Percentiles rank a stretch among this genome's conserved stretches.
Conservation (phyloP, 2,329 filamentous ascomycete species). For the Cadophora sp. region DNA sequence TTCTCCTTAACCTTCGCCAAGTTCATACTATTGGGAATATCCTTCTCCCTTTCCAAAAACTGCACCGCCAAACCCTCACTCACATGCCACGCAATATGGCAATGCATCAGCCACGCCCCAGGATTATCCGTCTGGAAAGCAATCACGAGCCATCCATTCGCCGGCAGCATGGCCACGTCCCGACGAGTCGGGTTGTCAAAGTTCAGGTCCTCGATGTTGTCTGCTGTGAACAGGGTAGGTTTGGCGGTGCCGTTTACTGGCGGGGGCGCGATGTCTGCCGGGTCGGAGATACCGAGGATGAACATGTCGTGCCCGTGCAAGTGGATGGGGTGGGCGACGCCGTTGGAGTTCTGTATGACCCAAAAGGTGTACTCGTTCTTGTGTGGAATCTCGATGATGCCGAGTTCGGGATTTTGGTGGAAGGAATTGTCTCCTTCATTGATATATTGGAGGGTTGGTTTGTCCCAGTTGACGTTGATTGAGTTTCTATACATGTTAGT, state of each 20-base stretch:
- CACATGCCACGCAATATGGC: slow-evolving; percentile 46
- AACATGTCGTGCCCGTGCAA: slow-evolving; percentile 57
- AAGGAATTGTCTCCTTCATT: slow-evolving; percentile 14
- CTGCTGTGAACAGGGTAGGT: neutral
- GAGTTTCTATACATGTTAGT: neutral
- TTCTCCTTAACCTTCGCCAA: slow-evolving; percentile 16
- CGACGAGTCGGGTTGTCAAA: slow-evolving; percentile 55
- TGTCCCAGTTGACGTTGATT: slow-evolving; percentile 50
- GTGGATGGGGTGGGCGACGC: slow-evolving; percentile 52
- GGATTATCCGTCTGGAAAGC: slow-evolving; percentile 58
- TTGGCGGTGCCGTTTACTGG: neutral
- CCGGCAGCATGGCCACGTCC: slow-evolving; percentile 55
- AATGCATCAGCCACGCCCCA: slow-evolving; percentile 57
- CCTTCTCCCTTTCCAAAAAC: slow-evolving; percentile 28
- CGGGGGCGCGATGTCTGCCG: slow-evolving; percentile 43
- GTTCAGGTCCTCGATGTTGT: slow-evolving; percentile 45
- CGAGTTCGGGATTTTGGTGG: neutral
- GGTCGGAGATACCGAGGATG: slow-evolving; percentile 52
- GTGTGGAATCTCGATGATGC: slow-evolving; percentile 27
- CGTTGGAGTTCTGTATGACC: slow-evolving; percentile 20
- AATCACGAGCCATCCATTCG: slow-evolving; percentile 54
- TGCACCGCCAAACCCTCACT: slow-evolving; percentile 30
- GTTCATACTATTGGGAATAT: slow-evolving; percentile 15
- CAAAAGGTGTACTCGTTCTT: slow-evolving; percentile 23
- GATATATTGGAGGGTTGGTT: slow-evolving; percentile 49